These are phyloP conservation scores for Clarireedia monteithiana DNA, from an alignment of 2,329 filamentous ascomycete species.

Conservation along the genomic window DNA sequence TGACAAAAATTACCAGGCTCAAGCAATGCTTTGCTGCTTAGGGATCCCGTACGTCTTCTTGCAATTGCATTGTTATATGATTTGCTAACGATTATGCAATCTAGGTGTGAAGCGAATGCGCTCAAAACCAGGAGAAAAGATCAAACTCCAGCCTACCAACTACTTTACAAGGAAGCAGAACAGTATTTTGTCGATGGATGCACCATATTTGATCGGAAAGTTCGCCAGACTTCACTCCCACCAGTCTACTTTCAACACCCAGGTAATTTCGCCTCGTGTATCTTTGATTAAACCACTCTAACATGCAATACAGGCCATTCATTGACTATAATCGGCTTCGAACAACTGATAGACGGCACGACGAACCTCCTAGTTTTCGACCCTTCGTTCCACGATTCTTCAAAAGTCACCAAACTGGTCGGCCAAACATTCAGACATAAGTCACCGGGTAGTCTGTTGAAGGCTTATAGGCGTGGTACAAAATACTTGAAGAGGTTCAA, in stretches of 20 bases:
- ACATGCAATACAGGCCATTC: constrained; percentile 61
- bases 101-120: constrained; percentile 55
- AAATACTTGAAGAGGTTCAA: constrained; percentile 62
- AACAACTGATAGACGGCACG: constrained; percentile 56
- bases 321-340: constrained; percentile 80
- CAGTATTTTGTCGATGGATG: constrained; percentile 61
- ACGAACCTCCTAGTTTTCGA: constrained; percentile 79
- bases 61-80: background rate
- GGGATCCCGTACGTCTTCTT: constrained; percentile 49
- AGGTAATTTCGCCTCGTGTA: constrained; percentile 36
- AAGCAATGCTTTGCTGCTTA: constrained; percentile 67
- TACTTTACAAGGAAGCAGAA: constrained; percentile 62
- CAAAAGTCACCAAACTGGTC: constrained; percentile 51
- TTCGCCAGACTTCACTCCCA: constrained; percentile 65
- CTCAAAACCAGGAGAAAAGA: constrained; percentile 39
- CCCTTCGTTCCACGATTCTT: constrained; percentile 68
- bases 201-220: constrained; percentile 45
- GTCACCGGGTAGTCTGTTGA: constrained; percentile 49
- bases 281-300: background rate
- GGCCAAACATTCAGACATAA: constrained; percentile 39
- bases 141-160: constrained; percentile 21
- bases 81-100: constrained; percentile 2
- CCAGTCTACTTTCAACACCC: constrained; percentile 88
- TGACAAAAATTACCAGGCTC: constrained; percentile 44
- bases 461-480: constrained; percentile 64